Conservation (phyloP, 345 rosid genomes). For the Brassica incana region DNA sequence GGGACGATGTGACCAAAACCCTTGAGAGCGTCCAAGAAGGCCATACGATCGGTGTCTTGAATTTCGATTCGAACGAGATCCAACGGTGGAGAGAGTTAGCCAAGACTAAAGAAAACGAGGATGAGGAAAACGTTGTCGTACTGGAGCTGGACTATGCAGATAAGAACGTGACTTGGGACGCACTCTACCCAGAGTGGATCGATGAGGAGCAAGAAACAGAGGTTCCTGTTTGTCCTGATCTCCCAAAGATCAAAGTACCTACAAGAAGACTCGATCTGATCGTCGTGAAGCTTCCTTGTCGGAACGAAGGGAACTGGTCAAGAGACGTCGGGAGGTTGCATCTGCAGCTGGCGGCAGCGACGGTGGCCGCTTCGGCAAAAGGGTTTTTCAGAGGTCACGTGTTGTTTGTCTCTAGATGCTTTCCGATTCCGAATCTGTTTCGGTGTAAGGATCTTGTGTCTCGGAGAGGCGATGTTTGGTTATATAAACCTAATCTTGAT, state of each 20-base stretch:
- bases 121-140: slow-evolving; percentile 28
- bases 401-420: slow-evolving; percentile 63
- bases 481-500: slow-evolving; percentile 69
- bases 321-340: slow-evolving; percentile 87
- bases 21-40: slow-evolving; percentile 47
- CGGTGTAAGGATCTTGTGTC: slow-evolving; percentile 70
- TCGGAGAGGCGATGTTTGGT: slow-evolving; percentile 63
- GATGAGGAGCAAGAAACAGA: slow-evolving; percentile 94
- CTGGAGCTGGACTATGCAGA: slow-evolving; percentile 52
- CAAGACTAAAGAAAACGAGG: slow-evolving; percentile 44
- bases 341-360: slow-evolving; percentile 83
- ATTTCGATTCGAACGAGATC: slow-evolving; percentile 67
- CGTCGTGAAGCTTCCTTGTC: slow-evolving; percentile 90
- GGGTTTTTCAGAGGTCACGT: slow-evolving; percentile 72
- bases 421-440: slow-evolving; percentile 83
- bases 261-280: slow-evolving; percentile 69
- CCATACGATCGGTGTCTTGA: slow-evolving; percentile 74
- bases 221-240: slow-evolving; percentile 68
- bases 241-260: slow-evolving; percentile 67
- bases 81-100: slow-evolving; percentile 62
- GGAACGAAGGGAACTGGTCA: slow-evolving; percentile 84
- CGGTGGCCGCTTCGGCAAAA: slow-evolving; percentile 64
- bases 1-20: slow-evolving; percentile 66
- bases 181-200: slow-evolving; percentile 92
- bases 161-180: slow-evolving; percentile 71